These are phyloP conservation scores for Chromera velia DNA, from an alignment of 73 alveolate species.

Conservation along the genomic window DNA sequence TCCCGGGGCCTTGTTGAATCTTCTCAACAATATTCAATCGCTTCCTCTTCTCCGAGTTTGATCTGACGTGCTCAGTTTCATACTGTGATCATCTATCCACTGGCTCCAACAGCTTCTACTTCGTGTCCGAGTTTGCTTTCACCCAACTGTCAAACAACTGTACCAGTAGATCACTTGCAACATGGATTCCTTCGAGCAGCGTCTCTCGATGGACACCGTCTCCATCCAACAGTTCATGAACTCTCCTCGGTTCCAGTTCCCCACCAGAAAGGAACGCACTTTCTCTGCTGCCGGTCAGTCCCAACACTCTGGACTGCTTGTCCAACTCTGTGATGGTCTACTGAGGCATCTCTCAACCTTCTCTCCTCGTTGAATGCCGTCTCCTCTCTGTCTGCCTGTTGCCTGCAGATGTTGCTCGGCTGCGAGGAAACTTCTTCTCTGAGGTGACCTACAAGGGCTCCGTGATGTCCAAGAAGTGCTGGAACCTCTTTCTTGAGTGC, in stretches of 20 bases:
- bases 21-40: no score
- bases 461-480: slow-evolving; percentile 25
- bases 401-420: neutral
- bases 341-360: neutral
- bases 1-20: no score
- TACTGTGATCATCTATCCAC: no score
- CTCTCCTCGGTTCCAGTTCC: neutral
- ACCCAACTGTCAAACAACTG: neutral
- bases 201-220: neutral
- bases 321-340: neutral
- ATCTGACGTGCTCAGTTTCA: no score
- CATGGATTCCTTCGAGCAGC: no score
- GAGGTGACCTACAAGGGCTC: neutral
- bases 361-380: no score
- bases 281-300: neutral
- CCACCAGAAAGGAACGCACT: neutral
- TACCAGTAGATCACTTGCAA: neutral
- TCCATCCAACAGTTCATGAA: neutral
- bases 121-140: no score
- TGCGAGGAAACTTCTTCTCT: neutral
- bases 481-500: slow-evolving; percentile 14
- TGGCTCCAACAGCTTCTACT: no score
- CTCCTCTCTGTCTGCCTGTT: no score
- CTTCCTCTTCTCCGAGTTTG: no score
- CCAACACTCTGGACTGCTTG: neutral